Evolutionary conservation across 345 rosid genomes (phyloP).

Genomic region (Eucalyptus sp.): DNA sequence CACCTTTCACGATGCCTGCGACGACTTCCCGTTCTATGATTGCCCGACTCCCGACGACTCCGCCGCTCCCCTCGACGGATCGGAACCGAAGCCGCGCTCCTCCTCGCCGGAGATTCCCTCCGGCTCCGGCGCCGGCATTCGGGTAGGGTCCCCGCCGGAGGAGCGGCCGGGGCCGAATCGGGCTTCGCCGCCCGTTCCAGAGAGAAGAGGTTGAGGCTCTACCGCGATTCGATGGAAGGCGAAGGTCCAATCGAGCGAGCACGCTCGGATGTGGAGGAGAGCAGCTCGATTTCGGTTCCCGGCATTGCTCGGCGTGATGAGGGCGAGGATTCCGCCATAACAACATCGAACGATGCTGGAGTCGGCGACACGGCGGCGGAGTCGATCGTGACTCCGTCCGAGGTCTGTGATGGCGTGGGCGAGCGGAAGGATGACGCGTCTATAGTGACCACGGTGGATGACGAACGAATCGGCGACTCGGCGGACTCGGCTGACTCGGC

Average conservation of each 20-base stretch:
- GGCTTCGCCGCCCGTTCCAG: background rate
- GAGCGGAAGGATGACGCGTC: conserved; percentile 7
- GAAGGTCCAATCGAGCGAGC: conserved; percentile 6
- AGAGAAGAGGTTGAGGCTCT: conserved; percentile 2
- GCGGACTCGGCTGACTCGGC: background rate
- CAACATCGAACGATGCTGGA: background rate
- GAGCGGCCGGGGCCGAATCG: background rate
- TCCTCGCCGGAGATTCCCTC: background rate
- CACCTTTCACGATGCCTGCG: conserved; percentile 44
- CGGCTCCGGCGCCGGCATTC: conserved; percentile 13
- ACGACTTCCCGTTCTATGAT: conserved; percentile 45
- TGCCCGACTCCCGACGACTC: background rate
- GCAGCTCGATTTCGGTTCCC: conserved; percentile 2
- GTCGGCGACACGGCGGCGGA: background rate
- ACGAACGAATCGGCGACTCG: background rate
- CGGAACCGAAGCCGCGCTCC: background rate
- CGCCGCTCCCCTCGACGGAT: conserved; percentile 1
- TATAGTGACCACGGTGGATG: background rate
- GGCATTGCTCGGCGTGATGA: background rate
- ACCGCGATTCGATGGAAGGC: conserved; percentile 9
- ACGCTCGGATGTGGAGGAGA: background rate
- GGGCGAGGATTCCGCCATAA: background rate
- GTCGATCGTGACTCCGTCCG: background rate
- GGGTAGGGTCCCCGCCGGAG: background rate
- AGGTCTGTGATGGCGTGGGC: background rate